A percentile compares a stretch with the other conserved stretches of the same genome.
These are phyloP conservation scores for Fraxinus excelsior DNA, from an alignment of 257 asterid species.

Conservation along the genomic window DNA sequence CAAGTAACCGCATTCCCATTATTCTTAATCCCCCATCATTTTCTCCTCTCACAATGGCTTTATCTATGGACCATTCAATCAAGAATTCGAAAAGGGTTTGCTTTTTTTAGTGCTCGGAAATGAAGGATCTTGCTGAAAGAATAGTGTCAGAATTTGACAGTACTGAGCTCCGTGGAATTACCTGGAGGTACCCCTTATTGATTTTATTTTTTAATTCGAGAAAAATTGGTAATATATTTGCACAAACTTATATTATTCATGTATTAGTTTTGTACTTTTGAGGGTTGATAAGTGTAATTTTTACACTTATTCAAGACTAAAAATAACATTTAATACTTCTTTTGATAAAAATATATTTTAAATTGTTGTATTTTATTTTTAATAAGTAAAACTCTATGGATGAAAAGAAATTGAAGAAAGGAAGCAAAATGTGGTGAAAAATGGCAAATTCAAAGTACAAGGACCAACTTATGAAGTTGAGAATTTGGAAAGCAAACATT, in stretches of 20 bases:
- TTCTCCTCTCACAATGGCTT: slow-evolving; percentile 44
- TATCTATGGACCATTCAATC: slow-evolving; percentile 41
- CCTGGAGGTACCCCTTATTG: slow-evolving; percentile 66
- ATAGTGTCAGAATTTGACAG: slow-evolving; percentile 83
- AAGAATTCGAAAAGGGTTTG: slow-evolving; percentile 62
- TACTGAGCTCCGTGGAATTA: slow-evolving; percentile 84
- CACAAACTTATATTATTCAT: not conserved
- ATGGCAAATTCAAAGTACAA: no score
- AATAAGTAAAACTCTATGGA: no score
- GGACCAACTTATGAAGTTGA: no score
- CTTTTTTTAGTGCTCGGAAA: slow-evolving; percentile 79
- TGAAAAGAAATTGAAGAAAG: no score
- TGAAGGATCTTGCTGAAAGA: slow-evolving; percentile 81
- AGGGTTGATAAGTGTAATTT: no score
- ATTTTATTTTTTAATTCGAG: not conserved
- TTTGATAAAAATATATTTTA: no score
- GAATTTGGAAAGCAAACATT: no score
- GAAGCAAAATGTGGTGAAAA: no score
- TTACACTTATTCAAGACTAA: no score
- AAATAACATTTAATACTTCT: no score
- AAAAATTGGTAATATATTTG: not conserved
- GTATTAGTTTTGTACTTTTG: not conserved
- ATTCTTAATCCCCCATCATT: slow-evolving; percentile 73
- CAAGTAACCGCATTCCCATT: slow-evolving; percentile 84
- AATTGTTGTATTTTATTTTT: no score